Percentiles rank a stretch among this genome's conserved stretches.
Evolutionary conservation across 768 basidiomycete species (phyloP).

Genomic region (Psilocybe cyanescens): DNA sequence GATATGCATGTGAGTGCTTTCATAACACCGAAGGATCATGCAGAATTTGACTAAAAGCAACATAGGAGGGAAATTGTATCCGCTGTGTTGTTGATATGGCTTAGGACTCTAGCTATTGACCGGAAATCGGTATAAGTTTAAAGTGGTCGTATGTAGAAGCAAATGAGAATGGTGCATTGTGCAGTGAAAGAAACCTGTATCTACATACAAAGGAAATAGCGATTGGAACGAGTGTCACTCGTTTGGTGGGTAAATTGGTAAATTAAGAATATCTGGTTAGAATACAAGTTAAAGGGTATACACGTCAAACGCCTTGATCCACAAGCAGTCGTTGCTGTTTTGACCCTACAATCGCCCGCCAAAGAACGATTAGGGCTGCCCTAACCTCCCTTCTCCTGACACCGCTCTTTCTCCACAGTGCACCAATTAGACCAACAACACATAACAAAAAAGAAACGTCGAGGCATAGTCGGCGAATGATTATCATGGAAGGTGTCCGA

Average conservation of each 20-base stretch:
- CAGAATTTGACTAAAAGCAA: slow-evolving; percentile 1
- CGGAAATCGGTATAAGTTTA: not conserved
- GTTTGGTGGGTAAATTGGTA: not conserved
- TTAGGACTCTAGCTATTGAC: slow-evolving; percentile 25
- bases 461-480: slow-evolving; percentile 75
- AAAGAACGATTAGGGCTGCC: slow-evolving; percentile 65
- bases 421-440: slow-evolving; percentile 59
- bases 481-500: slow-evolving; percentile 66
- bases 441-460: slow-evolving; percentile 77
- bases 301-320: slow-evolving; percentile 50
- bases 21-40: not conserved
- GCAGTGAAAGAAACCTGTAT: not conserved
- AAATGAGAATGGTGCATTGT: not conserved
- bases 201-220: not conserved
- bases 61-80: slow-evolving; percentile 83
- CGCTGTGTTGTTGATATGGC: slow-evolving; percentile 95
- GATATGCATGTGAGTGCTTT: slow-evolving; percentile 91
- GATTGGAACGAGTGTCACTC: not conserved
- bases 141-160: not conserved
- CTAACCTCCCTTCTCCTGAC: slow-evolving; percentile 71
- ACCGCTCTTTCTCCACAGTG: slow-evolving; percentile 70
- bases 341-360: slow-evolving; percentile 71
- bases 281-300: slow-evolving; percentile 8
- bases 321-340: slow-evolving; percentile 48
- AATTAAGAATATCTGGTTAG: slow-evolving; percentile 5